phyloP scores from a whole-genome alignment of 768 basidiomycete genomes.

The Collybiopsis confluens region DNA sequence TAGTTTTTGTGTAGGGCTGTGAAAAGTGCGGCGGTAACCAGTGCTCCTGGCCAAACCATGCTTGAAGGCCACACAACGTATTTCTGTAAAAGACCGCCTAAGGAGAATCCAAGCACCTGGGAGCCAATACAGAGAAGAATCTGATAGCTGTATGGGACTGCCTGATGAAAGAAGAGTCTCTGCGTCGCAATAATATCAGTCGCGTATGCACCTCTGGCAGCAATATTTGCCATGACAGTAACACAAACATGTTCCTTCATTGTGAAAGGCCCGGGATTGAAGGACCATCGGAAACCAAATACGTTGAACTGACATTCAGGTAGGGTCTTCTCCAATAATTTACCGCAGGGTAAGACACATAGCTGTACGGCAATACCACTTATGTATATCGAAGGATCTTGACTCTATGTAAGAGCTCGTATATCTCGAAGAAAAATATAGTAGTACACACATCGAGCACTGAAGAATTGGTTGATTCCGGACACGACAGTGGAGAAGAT shows the following conservation, averaged over 20 bases:
- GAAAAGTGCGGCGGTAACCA: constrained; percentile 80
- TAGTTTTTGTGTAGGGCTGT: constrained; percentile 82
- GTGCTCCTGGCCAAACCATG: constrained; percentile 90
- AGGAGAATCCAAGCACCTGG: constrained; percentile 65
- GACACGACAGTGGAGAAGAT: constrained; percentile 53
- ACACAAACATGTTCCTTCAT: constrained; percentile 90
- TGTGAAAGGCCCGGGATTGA: constrained; percentile 82
- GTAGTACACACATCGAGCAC: constrained; percentile 61
- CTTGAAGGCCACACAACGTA: constrained; percentile 83
- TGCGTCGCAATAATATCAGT: constrained; percentile 68
- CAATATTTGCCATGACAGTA: constrained; percentile 77
- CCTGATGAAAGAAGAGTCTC: constrained; percentile 63
- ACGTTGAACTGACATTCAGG: constrained; percentile 62
- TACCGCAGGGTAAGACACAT: constrained; percentile 69
- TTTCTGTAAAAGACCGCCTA: constrained; percentile 70
- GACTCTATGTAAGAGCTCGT: not conserved
- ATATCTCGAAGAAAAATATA: not conserved
- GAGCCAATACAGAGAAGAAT: constrained; percentile 58
- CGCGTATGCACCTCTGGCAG: constrained; percentile 59
- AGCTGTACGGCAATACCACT: constrained; percentile 72
- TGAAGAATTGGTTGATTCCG: constrained; percentile 61
- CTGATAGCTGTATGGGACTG: constrained; percentile 53
- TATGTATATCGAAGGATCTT: constrained; percentile 38
- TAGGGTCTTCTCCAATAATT: constrained; percentile 58
- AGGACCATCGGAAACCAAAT: constrained; percentile 67